A percentile compares a stretch with the other conserved stretches of the same genome.
These are phyloP conservation scores for Hypericum androsaemum DNA, from an alignment of 345 rosid species.

Conservation along the genomic window DNA sequence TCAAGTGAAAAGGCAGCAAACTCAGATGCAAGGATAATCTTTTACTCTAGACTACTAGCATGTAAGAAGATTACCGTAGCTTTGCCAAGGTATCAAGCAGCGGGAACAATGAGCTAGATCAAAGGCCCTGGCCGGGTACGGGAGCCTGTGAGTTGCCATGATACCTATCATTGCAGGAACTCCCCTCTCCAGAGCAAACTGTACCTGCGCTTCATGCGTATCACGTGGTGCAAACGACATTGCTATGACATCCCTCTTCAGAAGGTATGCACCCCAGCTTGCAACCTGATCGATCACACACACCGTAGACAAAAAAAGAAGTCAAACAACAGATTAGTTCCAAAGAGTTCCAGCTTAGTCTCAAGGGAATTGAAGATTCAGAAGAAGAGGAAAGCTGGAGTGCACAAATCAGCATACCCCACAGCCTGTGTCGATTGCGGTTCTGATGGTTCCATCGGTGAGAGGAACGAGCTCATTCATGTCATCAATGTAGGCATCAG, in stretches of 20 bases:
- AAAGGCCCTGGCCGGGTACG: slow-evolving; percentile 91
- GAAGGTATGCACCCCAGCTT: slow-evolving; percentile 88
- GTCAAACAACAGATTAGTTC: not conserved
- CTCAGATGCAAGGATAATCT: slow-evolving; percentile 7
- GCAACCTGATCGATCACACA: slow-evolving; percentile 53
- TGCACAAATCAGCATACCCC: slow-evolving; percentile 50
- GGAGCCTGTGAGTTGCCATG: slow-evolving; percentile 78
- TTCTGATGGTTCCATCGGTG: slow-evolving; percentile 60
- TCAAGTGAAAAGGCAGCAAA: not conserved
- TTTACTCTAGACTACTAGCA: not conserved
- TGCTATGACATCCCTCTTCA: slow-evolving; percentile 64
- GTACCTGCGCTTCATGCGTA: slow-evolving; percentile 95
- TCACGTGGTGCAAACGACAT: slow-evolving; percentile 97
- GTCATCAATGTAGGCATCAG: slow-evolving; percentile 89
- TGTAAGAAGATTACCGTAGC: slow-evolving; percentile 34
- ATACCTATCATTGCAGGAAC: slow-evolving; percentile 91
- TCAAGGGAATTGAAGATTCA: not conserved
- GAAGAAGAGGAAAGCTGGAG: too few species aligned
- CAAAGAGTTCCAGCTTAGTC: too few species aligned
- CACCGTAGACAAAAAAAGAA: not conserved
- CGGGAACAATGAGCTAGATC: slow-evolving; percentile 98
- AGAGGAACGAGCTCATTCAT: slow-evolving; percentile 70
- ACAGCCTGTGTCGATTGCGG: slow-evolving; percentile 92
- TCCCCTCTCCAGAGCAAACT: slow-evolving; percentile 93
- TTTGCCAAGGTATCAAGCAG: slow-evolving; percentile 82